Base-by-base conservation (phyloP, 306 rosid species). In the Trifolium repens region DNA sequence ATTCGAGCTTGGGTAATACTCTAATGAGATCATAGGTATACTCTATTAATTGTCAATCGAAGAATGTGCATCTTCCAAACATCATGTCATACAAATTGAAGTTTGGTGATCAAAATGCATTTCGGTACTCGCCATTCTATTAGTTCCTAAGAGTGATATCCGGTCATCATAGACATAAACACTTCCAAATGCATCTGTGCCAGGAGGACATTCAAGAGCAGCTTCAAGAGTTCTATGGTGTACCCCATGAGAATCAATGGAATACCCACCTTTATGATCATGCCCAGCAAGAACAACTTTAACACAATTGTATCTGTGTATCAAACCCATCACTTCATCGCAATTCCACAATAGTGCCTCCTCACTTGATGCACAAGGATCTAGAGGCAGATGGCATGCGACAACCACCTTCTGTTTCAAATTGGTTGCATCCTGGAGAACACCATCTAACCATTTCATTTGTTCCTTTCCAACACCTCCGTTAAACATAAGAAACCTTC, bases 121-220 rank as follows among this genome's bases (percentile, higher is more conserved):
- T 59, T 86, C 87, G 10, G 78, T 81, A 78, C 93, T 85, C 0
- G 42, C 65, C 93, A 91, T 89, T 74, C 87, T 83, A 74, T 82
- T 93, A 0, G 84, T 78, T 59, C 97, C 97, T 42, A 81, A 19
- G 30, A 91, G 96, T 4, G 87, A 84, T 57, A 90, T 62, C 73
- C 84, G 84, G 77, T 92, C 96, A 59, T 81, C 72, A 35, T 89
- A 94, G 17, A 90, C 96, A 78, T 94, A 83, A 24, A 94, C 76
- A 59, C 82, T 72, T 35, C 97, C 98, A 40, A 81, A 94, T 7
- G 97, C 89, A 69, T 90, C 80, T 1, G 79, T 81, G 27, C 91
- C 97, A 0, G 98, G 97, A 71, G 97, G 97, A 67, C 97, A 94
- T 79, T 94, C 97, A 49, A 94, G 86, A 74, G 97, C 94, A 8